Conservation (phyloP, 768 basidiomycete species). For the Tylopilus sp. region DNA sequence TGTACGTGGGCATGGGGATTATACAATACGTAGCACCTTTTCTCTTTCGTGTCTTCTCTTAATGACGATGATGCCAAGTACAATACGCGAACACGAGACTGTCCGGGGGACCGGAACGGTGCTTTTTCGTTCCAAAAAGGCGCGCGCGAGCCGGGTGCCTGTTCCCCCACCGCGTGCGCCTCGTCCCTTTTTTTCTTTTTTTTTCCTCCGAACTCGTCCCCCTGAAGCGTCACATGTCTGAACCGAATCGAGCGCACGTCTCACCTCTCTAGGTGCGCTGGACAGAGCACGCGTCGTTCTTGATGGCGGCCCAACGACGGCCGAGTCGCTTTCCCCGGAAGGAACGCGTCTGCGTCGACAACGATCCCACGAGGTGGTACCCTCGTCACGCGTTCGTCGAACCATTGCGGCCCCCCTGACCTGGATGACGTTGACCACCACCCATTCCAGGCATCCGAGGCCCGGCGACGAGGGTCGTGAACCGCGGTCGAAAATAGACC, state of each 20-base stretch:
- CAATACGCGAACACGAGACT: slow-evolving; percentile 3
- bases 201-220: no score
- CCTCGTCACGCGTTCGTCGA: no score
- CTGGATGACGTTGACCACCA: no score
- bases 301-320: neutral
- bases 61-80: slow-evolving; percentile 26
- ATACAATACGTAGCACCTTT: slow-evolving; percentile 25
- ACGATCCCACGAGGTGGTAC: neutral
- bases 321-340: neutral
- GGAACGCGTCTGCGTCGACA: neutral
- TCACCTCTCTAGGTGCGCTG: slow-evolving; percentile 20
- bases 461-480: neutral
- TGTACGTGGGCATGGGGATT: slow-evolving; percentile 18
- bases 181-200: no score
- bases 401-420: no score
- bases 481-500: neutral
- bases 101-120: slow-evolving; percentile 13
- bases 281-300: neutral
- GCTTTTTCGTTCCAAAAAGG: neutral
- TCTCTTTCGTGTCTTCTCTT: slow-evolving; percentile 10
- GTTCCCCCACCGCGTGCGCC: no score
- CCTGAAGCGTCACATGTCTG: neutral
- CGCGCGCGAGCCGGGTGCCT: slow-evolving; percentile 16
- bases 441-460: no score
- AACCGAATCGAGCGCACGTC: neutral